Percentiles rank a stretch among this genome's conserved stretches.
phyloP scores from a whole-genome alignment of 2,329 filamentous ascomycete genomes.

The Monosporascus sp. region DNA sequence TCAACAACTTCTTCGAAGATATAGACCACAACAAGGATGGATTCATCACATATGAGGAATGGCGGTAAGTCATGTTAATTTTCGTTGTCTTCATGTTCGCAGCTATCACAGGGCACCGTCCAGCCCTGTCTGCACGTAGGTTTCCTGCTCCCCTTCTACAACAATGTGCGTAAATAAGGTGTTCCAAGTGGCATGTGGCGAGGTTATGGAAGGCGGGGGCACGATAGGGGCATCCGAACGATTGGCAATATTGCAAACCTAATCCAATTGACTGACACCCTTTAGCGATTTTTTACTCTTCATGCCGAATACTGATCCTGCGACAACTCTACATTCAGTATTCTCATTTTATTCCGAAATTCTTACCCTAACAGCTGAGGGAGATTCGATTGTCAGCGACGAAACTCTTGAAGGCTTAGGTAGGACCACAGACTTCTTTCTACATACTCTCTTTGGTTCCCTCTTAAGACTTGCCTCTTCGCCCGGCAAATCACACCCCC shows the following conservation, averaged over 20 bases:
- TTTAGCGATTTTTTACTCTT: conserved; percentile 88
- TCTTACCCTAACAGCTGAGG: conserved; percentile 85
- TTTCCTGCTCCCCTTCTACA: background rate
- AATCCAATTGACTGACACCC: conserved; percentile 5
- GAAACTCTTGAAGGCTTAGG: conserved; percentile 90
- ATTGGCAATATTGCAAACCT: background rate
- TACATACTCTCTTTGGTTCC: conserved; percentile 70
- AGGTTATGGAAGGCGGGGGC: no score
- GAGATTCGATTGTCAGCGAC: conserved; percentile 88
- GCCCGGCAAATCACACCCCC: conserved; percentile 31
- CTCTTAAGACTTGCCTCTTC: conserved; percentile 63
- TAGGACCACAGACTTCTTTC: conserved; percentile 68
- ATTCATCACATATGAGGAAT: conserved; percentile 86
- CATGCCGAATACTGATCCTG: conserved; percentile 60
- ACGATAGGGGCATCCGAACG: background rate
- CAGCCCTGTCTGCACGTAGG: background rate
- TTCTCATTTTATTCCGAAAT: conserved; percentile 89
- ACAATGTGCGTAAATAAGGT: no score
- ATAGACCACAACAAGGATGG: conserved; percentile 89
- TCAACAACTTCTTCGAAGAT: conserved; percentile 82
- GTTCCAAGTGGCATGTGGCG: no score
- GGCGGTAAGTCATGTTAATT: conserved; percentile 65
- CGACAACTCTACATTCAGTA: conserved; percentile 72
- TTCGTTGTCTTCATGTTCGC: no score
- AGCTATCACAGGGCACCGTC: no score